These are phyloP conservation scores for Pichia cabralensis DNA, from an alignment of 805 yeast genomes.

Conservation along the genomic window DNA sequence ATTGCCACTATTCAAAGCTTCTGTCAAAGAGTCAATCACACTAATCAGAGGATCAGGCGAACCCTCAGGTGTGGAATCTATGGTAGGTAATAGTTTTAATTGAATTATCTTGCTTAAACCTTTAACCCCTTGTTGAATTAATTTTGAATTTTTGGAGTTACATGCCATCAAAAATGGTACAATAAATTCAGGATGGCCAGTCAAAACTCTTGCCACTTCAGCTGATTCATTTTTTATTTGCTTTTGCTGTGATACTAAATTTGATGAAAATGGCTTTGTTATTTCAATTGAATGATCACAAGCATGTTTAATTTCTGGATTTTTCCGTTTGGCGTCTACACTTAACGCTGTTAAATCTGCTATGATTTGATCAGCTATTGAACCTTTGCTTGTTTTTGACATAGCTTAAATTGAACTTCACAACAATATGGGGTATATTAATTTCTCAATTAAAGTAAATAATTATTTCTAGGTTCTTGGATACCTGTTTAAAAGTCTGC, in stretches of 20 bases:
- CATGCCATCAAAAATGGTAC: constrained; percentile 68
- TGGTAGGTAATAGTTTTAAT: constrained; percentile 42
- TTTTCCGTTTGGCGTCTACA: constrained; percentile 63
- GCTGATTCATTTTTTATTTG: neutral
- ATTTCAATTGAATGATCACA: constrained; percentile 42
- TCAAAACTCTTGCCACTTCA: too few relatives aligned
- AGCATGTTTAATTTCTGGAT: constrained; percentile 53
- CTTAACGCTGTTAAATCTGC: constrained; percentile 52
- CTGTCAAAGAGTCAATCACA: constrained; percentile 57
- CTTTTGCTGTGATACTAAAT: neutral
- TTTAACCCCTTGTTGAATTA: constrained; percentile 62
- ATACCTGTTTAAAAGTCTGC: too few relatives aligned
- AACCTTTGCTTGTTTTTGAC: constrained; percentile 1
- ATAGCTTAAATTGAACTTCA: too few relatives aligned
- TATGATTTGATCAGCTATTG: constrained; percentile 5
- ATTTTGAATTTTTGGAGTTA: constrained; percentile 62
- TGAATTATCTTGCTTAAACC: constrained; percentile 54
- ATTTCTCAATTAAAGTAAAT: too few relatives aligned
- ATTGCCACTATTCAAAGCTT: constrained; percentile 68
- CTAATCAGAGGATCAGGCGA: constrained; percentile 28
- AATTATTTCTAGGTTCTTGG: too few relatives aligned
- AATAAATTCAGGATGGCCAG: constrained; percentile 38
- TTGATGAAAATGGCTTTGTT: constrained; percentile 23
- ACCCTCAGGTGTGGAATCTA: constrained; percentile 19
- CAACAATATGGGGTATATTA: too few relatives aligned